phyloP scores from a whole-genome alignment of 2,329 filamentous ascomycete species.

The Fusarium armeniacum region DNA sequence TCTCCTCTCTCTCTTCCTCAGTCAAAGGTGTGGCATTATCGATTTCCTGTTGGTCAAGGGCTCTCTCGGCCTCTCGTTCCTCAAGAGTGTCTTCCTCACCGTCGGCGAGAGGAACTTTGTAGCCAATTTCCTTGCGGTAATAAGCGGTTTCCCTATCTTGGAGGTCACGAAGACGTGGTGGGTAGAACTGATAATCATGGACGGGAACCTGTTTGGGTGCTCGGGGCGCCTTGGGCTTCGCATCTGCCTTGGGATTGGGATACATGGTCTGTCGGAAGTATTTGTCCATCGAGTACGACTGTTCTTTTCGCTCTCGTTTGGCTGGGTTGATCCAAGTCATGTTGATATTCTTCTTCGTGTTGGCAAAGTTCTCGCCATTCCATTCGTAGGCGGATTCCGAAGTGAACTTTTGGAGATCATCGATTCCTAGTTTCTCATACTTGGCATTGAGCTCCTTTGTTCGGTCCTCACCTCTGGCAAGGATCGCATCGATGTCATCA shows the following conservation, averaged over 20 bases:
- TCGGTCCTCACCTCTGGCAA: slow-evolving; percentile 87
- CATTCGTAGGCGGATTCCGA: slow-evolving; percentile 98
- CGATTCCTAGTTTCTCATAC: slow-evolving; percentile 96
- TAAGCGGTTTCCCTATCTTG: slow-evolving; percentile 97
- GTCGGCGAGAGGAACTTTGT: slow-evolving; percentile 91
- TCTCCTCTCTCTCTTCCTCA: slow-evolving; percentile 90
- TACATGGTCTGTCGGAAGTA: slow-evolving; percentile 95
- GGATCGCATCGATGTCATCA: slow-evolving; percentile 90
- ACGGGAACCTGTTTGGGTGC: slow-evolving; percentile 92
- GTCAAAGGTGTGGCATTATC: slow-evolving; percentile 90
- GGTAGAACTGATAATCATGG: slow-evolving; percentile 98
- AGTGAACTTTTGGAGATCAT: slow-evolving; percentile 97
- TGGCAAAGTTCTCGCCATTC: slow-evolving; percentile 97
- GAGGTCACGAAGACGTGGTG: slow-evolving; percentile 83
- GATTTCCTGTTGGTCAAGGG: slow-evolving; percentile 90
- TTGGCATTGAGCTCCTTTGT: slow-evolving; percentile 92
- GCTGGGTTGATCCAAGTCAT: slow-evolving; percentile 98
- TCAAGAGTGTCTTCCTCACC: slow-evolving; percentile 89
- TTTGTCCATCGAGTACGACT: slow-evolving; percentile 98
- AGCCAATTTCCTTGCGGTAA: slow-evolving; percentile 95
- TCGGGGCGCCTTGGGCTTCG: slow-evolving; percentile 94
- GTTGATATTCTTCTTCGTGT: slow-evolving; percentile 90
- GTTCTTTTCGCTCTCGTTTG: slow-evolving; percentile 98
- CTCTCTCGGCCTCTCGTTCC: slow-evolving; percentile 88
- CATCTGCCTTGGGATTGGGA: slow-evolving; percentile 82